Evolutionary conservation across 805 yeast species (phyloP), one percentile per base, ranked within the genome.

Genomic region (Wickerhamomyces hampshirensis): DNA sequence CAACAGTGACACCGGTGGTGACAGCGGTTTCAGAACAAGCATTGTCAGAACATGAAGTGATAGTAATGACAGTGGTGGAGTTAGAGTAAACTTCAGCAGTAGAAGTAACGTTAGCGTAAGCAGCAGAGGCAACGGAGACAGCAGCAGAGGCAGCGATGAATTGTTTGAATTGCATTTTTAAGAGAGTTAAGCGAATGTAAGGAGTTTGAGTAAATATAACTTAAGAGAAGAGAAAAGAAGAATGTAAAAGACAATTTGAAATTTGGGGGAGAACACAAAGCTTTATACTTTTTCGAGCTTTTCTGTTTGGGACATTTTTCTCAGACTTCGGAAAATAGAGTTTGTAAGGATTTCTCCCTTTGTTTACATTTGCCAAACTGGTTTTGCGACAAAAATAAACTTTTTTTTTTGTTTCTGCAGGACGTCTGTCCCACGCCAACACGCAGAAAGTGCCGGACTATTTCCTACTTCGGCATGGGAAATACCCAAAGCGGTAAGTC

Each of bases 131-230:
- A 24, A 46, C 53, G 39, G 59, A 40, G 37, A 54, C 53, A 30
- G 46, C 45, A 35, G 55, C 56, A 39, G 56, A 47, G 32, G 47
- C 51, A 37, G 44, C 42, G 51, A 55, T 39, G 38, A 48, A 49
- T 50, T 44, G 39, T 49, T 51, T 51, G 66, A 60, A 56, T 59
- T 59, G 59, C 63, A 62, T 59, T 55, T 40, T 50, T 33, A 26
- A 43, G 18, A 30, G 36, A 40, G 35, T 35, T 43, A 50, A 50
- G 59, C 54, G 57, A 52, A 35, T 41, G 60, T 51, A 46, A 27
- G 42, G 38, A 48, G 59, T 47, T 39, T 62, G 44, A 32, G 48
- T 29, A 33, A 31, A 24, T 31, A 26, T 34, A 51, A 58, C 56
- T 28, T 56, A 51, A 12, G 54, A 53, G 49, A 24, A 31, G 23